Conservation (phyloP, 2,329 filamentous ascomycete genomes). For the Niveomyces coronatus region DNA sequence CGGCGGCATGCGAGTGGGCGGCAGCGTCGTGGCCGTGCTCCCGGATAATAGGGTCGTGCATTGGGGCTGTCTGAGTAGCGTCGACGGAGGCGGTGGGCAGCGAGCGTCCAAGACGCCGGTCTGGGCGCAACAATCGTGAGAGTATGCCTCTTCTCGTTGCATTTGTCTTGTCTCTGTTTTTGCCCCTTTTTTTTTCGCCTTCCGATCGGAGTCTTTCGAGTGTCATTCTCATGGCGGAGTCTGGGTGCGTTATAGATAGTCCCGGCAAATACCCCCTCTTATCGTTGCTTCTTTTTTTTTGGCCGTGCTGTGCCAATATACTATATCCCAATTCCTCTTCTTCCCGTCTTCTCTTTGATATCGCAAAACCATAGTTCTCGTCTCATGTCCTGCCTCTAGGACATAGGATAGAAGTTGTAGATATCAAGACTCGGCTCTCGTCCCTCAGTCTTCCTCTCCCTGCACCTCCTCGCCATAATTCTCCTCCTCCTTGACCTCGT, state of each 20-base stretch:
- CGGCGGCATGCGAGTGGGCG: slow-evolving; percentile 72
- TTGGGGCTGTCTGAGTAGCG: slow-evolving; percentile 60
- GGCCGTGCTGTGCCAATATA: too few relatives aligned
- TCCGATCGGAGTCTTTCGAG: too few relatives aligned
- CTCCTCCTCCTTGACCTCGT: slow-evolving; percentile 55
- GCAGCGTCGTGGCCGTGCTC: slow-evolving; percentile 82
- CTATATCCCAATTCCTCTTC: too few relatives aligned
- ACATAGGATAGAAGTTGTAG: neutral
- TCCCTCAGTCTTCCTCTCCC: slow-evolving; percentile 43
- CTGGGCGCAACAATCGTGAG: slow-evolving; percentile 28
- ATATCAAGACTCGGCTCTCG: too few relatives aligned
- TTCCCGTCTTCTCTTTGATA: neutral
- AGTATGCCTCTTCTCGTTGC: slow-evolving; percentile 10
- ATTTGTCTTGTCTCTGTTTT: neutral
- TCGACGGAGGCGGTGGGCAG: slow-evolving; percentile 19
- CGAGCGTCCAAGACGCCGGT: slow-evolving; percentile 19
- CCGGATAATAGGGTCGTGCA: slow-evolving; percentile 76
- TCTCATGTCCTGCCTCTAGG: neutral
- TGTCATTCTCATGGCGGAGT: too few relatives aligned
- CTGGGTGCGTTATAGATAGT: slow-evolving; percentile 4
- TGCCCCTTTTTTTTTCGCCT: neutral
- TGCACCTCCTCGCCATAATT: slow-evolving; percentile 81
- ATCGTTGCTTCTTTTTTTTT: neutral
- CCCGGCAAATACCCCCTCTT: slow-evolving; percentile 8
- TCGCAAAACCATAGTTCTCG: neutral